Conservation (phyloP, 2,329 filamentous ascomycete species). For the Pseudofabraea citricarpa region DNA sequence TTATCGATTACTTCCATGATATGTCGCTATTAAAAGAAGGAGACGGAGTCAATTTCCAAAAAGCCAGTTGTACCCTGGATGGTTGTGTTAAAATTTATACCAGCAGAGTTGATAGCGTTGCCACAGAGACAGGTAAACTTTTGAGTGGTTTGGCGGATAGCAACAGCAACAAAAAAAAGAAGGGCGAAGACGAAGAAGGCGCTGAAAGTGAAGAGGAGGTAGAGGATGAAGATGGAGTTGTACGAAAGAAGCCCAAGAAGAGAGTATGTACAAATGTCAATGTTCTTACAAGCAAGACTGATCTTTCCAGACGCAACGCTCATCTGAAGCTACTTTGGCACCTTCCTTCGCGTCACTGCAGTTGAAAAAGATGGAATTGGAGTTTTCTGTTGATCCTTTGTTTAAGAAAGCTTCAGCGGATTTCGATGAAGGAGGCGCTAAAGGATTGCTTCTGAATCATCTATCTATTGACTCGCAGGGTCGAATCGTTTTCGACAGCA, state of each 20-base stretch:
- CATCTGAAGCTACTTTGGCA: constrained; percentile 89
- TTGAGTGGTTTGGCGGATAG: constrained; percentile 90
- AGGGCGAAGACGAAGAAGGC: constrained; percentile 59
- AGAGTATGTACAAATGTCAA: constrained; percentile 48
- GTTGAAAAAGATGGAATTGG: constrained; percentile 94
- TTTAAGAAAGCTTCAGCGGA: constrained; percentile 99
- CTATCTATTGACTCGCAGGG: constrained; percentile 91
- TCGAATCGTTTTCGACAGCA: constrained; percentile 96
- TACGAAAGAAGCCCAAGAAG: constrained; percentile 63
- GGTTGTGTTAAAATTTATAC: constrained; percentile 99
- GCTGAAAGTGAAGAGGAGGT: constrained; percentile 62
- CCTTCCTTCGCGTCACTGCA: constrained; percentile 84
- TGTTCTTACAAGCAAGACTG: too few species aligned
- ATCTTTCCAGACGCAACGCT: constrained; percentile 58
- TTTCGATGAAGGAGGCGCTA: constrained; percentile 96
- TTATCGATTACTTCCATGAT: constrained; percentile 99
- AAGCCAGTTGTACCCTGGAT: constrained; percentile 94
- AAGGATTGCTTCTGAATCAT: constrained; percentile 90
- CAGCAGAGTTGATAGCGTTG: constrained; percentile 94
- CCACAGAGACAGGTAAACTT: constrained; percentile 93
- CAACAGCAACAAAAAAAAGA: constrained; percentile 68
- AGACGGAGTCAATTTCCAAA: constrained; percentile 96
- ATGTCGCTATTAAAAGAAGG: constrained; percentile 97
- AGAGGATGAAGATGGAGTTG: constrained; percentile 49
- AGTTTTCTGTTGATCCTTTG: constrained; percentile 94